Percentiles rank a stretch among this genome's conserved stretches.
Evolutionary conservation across 2,329 filamentous ascomycete genomes (phyloP).

Genomic region (Aspergillus luchuensis): DNA sequence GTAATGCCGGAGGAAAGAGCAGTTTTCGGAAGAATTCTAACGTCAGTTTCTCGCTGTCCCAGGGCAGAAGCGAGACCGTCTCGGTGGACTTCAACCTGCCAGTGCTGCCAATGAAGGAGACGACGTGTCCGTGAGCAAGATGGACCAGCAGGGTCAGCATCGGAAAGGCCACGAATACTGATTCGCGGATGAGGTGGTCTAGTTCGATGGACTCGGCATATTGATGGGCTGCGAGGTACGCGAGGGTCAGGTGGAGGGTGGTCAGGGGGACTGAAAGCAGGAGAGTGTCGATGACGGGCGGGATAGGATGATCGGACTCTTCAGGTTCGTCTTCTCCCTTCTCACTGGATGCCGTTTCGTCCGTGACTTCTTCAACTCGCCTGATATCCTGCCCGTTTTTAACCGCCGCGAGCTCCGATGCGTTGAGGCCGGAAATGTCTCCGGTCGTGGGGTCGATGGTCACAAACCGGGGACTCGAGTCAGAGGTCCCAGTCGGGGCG

Average conservation of each 20-base stretch:
- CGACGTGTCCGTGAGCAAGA: conserved; percentile 47
- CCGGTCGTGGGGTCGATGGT: conserved; percentile 32
- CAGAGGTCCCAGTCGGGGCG: conserved; percentile 7
- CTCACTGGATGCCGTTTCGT: conserved; percentile 1
- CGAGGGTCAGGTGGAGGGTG: conserved; percentile 48
- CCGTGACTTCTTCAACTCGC: conserved; percentile 1
- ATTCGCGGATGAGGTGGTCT: conserved; percentile 37
- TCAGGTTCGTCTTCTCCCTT: not conserved
- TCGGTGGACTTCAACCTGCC: conserved; percentile 9
- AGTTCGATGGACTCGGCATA: conserved; percentile 45
- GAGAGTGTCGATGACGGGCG: conserved; percentile 47
- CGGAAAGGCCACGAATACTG: conserved; percentile 44
- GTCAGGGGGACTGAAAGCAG: conserved; percentile 47
- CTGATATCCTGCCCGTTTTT: conserved; percentile 6
- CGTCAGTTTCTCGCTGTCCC: conserved; percentile 28
- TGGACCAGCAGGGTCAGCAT: conserved; percentile 48
- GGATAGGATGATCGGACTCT: conserved; percentile 27
- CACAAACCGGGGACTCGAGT: conserved; percentile 31
- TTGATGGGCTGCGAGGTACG: conserved; percentile 50
- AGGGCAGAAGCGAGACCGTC: conserved; percentile 29
- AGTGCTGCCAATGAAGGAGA: conserved; percentile 31
- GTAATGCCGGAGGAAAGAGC: conserved; percentile 36
- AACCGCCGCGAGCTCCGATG: conserved; percentile 24
- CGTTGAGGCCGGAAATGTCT: conserved; percentile 27
- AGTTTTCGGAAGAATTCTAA: conserved; percentile 31